These are phyloP conservation scores for Pelargonium fulgidum DNA, from an alignment of 441 rosid species.

Conservation along the genomic window DNA sequence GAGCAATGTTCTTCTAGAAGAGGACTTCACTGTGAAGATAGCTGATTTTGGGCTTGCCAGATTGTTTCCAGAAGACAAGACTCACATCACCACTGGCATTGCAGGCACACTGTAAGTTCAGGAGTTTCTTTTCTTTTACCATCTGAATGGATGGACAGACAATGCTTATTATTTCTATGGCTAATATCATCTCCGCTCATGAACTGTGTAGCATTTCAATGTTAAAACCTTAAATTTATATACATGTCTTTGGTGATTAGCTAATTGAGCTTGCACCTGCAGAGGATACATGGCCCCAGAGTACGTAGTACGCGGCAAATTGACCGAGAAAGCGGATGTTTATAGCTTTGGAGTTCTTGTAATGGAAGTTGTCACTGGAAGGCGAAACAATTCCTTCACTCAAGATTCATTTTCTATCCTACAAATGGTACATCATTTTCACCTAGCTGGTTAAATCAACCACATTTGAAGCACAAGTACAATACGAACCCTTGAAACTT, in stretches of 20 bases:
- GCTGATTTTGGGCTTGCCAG: slow-evolving; percentile 90
- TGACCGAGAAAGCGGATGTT: slow-evolving; percentile 79
- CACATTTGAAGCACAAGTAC: neutral
- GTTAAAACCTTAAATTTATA: neutral
- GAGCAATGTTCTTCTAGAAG: slow-evolving; percentile 62
- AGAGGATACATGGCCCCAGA: slow-evolving; percentile 97
- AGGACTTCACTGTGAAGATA: slow-evolving; percentile 55
- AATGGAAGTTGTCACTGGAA: slow-evolving; percentile 56
- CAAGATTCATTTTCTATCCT: slow-evolving; percentile 41
- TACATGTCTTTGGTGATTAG: neutral
- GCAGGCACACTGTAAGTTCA: slow-evolving; percentile 77
- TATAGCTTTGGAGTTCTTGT: slow-evolving; percentile 77
- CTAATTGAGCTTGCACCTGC: slow-evolving; percentile 16
- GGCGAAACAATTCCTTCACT: slow-evolving; percentile 39
- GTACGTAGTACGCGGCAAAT: slow-evolving; percentile 58
- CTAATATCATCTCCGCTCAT: no score
- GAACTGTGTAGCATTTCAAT: neutral
- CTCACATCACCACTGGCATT: slow-evolving; percentile 68
- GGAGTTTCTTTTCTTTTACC: no score
- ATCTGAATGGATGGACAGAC: no score
- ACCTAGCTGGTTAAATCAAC: neutral
- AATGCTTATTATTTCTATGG: no score
- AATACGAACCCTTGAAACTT: neutral
- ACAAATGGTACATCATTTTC: slow-evolving; percentile 35
- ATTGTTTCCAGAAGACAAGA: slow-evolving; percentile 57